Percentiles rank a stretch among this genome's conserved stretches.
Conservation (phyloP, 495 filamentous ascomycete genomes). For the Entonaema liquescens region DNA sequence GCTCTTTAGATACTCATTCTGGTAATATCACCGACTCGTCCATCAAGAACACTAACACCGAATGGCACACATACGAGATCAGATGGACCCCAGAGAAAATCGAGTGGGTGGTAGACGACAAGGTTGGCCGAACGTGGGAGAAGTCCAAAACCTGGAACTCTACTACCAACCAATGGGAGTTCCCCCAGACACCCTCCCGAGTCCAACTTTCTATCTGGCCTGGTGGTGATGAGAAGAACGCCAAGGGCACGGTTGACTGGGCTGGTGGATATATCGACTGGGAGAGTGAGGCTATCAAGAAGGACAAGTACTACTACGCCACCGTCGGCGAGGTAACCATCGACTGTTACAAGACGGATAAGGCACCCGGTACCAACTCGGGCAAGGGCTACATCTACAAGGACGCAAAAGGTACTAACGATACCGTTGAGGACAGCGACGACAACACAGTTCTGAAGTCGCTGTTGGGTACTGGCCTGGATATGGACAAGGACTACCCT, state of each 20-base stretch:
- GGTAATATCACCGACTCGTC: constrained; percentile 67
- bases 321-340: constrained; percentile 79
- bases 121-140: constrained; percentile 74
- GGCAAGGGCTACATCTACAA: constrained; percentile 80
- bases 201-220: constrained; percentile 97
- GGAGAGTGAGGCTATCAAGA: constrained; percentile 81
- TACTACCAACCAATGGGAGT: constrained; percentile 83
- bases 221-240: constrained; percentile 81
- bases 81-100: constrained; percentile 89
- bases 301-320: constrained; percentile 89
- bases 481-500: constrained; percentile 67
- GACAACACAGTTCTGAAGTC: constrained; percentile 81
- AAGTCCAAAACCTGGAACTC: constrained; percentile 83
- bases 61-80: constrained; percentile 91
- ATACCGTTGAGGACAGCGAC: constrained; percentile 77
- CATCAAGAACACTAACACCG: constrained; percentile 73
- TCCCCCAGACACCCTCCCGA: constrained; percentile 92
- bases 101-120: constrained; percentile 85
- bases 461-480: constrained; percentile 76
- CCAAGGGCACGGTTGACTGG: constrained; percentile 87
- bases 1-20: constrained; percentile 70
- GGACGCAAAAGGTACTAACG: constrained; percentile 69
- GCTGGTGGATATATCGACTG: constrained; percentile 91
- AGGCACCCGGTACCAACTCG: constrained; percentile 64
- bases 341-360: constrained; percentile 81